Conservation (phyloP, 2,329 filamentous ascomycete species). For the Hawksworthiomyces lignivorus region DNA sequence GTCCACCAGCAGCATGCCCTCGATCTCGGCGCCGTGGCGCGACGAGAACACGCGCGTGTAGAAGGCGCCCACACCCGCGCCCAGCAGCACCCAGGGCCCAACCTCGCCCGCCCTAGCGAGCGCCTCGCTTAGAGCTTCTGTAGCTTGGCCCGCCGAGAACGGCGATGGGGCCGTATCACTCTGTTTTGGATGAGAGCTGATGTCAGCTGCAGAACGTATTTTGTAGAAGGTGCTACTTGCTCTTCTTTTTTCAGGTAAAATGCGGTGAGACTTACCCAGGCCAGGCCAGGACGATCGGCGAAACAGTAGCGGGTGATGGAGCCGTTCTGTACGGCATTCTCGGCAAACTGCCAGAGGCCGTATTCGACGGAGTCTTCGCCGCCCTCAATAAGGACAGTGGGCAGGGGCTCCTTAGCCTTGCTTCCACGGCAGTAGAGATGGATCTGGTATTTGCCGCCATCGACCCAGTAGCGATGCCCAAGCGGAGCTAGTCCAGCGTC, state of each 20-base stretch:
- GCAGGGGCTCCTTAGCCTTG: slow-evolving; percentile 49
- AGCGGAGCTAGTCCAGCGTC: slow-evolving; percentile 68
- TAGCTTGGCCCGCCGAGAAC: slow-evolving; percentile 86
- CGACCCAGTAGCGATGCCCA: slow-evolving; percentile 72
- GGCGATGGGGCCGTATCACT: slow-evolving; percentile 89
- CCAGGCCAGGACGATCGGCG: slow-evolving; percentile 84
- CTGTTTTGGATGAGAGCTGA: too few species aligned
- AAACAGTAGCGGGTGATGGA: slow-evolving; percentile 89
- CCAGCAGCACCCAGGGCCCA: slow-evolving; percentile 83
- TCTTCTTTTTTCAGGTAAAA: too few species aligned
- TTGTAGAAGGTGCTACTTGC: too few species aligned
- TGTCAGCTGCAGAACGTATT: too few species aligned
- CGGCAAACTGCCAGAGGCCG: slow-evolving; percentile 71
- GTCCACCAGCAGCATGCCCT: slow-evolving; percentile 78
- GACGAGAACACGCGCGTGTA: slow-evolving; percentile 89
- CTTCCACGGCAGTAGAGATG: slow-evolving; percentile 84
- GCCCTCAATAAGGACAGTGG: slow-evolving; percentile 80
- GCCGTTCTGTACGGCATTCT: slow-evolving; percentile 67
- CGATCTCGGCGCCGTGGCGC: slow-evolving; percentile 64
- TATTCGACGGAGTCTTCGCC: slow-evolving; percentile 74
- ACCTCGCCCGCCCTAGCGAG: slow-evolving; percentile 71
- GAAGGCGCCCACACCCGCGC: slow-evolving; percentile 78
- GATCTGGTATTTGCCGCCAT: slow-evolving; percentile 75
- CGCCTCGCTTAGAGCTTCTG: slow-evolving; percentile 80
- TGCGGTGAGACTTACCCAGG: slow-evolving; percentile 59